Evolutionary conservation across 768 basidiomycete genomes (phyloP).

Genomic region (Cystofilobasidium macerans): DNA sequence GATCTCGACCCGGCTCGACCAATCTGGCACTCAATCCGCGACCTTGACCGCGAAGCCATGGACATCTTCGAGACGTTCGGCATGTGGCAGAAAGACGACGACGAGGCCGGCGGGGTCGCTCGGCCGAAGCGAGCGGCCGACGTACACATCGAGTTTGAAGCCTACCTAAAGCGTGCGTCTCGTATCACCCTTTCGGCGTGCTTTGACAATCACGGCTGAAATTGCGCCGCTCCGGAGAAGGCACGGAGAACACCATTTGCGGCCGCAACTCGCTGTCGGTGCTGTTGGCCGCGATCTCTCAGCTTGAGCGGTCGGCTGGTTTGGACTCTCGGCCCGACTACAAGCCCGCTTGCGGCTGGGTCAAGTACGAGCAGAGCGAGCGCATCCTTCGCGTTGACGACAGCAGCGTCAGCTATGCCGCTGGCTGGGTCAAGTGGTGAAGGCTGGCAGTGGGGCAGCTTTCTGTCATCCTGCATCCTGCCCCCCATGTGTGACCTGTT

Average conservation of each 20-base stretch:
- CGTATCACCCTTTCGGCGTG: neutral
- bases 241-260: constrained; percentile 90
- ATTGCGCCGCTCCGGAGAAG: neutral
- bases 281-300: constrained; percentile 63
- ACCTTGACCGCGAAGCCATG: constrained; percentile 80
- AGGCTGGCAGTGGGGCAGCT: too few species aligned
- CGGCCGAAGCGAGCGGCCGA: too few species aligned
- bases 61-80: constrained; percentile 37
- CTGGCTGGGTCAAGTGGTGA: constrained; percentile 52
- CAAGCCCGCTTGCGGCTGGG: constrained; percentile 55
- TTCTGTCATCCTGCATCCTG: too few species aligned
- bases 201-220: neutral
- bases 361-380: constrained; percentile 87
- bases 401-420: constrained; percentile 94
- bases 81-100: constrained; percentile 11
- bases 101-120: too few species aligned
- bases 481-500: too few species aligned
- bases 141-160: constrained; percentile 31
- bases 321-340: too few species aligned
- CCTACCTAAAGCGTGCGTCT: constrained; percentile 34
- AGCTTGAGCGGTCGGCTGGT: constrained; percentile 32
- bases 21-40: constrained; percentile 71
- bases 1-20: constrained; percentile 42
- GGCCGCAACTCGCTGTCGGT: constrained; percentile 89
- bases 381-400: constrained; percentile 55